Percentiles rank a stretch among this genome's conserved stretches.
phyloP scores from a whole-genome alignment of 768 basidiomycete species.

The Chalciporus piperatus region DNA sequence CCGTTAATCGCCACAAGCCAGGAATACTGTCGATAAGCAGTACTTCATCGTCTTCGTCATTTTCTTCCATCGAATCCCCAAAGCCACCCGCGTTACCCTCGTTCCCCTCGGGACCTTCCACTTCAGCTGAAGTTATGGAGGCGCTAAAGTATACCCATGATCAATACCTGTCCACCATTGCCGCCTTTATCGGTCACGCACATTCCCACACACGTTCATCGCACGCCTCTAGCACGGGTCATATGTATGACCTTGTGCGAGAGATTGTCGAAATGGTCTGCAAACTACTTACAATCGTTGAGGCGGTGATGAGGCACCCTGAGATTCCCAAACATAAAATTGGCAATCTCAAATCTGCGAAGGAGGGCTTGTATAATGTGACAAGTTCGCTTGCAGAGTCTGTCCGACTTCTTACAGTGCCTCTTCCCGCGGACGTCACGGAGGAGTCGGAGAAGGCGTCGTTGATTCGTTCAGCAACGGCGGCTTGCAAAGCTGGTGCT shows the following conservation, averaged over 20 bases:
- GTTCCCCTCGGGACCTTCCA: constrained; percentile 74
- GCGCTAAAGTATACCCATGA: constrained; percentile 85
- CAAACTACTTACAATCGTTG: constrained; percentile 87
- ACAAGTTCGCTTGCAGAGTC: constrained; percentile 87
- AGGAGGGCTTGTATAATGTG: constrained; percentile 79
- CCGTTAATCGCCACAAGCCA: constrained; percentile 40
- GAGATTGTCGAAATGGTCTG: constrained; percentile 94
- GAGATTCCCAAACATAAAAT: constrained; percentile 64
- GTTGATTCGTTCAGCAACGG: constrained; percentile 82
- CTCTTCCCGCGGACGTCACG: constrained; percentile 43
- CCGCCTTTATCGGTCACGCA: constrained; percentile 96
- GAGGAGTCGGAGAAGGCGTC: constrained; percentile 83
- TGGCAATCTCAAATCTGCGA: constrained; percentile 62
- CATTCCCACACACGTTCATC: constrained; percentile 88
- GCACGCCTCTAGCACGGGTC: constrained; percentile 90
- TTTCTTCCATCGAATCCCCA: constrained; percentile 59
- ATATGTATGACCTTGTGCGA: constrained; percentile 91
- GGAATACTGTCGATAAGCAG: constrained; percentile 62
- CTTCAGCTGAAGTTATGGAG: constrained; percentile 65
- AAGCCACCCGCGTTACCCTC: constrained; percentile 42
- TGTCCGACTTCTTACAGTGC: constrained; percentile 70
- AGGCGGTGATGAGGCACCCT: constrained; percentile 78
- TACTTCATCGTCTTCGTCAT: constrained; percentile 66
- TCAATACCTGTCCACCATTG: constrained; percentile 87
- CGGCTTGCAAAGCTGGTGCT: constrained; percentile 80